These are phyloP conservation scores for Macrocybe gigantea DNA, from an alignment of 768 basidiomycete genomes.

Conservation along the genomic window DNA sequence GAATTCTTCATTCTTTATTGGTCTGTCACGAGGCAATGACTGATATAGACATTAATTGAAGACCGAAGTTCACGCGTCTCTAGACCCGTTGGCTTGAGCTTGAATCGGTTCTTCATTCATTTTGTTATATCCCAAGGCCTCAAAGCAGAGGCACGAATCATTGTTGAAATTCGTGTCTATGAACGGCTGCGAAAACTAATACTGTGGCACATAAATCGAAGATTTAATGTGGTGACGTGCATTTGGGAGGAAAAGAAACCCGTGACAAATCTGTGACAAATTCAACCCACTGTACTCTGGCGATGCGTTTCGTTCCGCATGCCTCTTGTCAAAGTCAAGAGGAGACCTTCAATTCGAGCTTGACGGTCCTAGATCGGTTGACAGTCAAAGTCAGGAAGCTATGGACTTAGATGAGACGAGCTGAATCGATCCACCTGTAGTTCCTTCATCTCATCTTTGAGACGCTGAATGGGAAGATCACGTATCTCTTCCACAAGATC, in stretches of 20 bases:
- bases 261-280: too few species aligned
- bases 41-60: neutral
- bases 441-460: conserved; percentile 82
- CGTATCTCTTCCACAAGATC: conserved; percentile 56
- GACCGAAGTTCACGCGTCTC: too few species aligned
- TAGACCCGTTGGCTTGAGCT: too few species aligned
- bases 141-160: too few species aligned
- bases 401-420: neutral
- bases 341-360: conserved; percentile 68
- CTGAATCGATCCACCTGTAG: conserved; percentile 47
- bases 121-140: too few species aligned
- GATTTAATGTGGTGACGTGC: too few species aligned
- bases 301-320: conserved; percentile 43
- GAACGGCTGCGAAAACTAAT: too few species aligned
- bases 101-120: too few species aligned
- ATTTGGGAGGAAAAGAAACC: too few species aligned
- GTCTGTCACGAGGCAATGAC: conserved; percentile 10
- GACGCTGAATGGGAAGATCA: conserved; percentile 53
- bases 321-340: conserved; percentile 63
- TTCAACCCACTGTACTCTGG: neutral
- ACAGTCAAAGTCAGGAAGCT: neutral
- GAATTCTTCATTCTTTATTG: conserved; percentile 8
- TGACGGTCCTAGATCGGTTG: conserved; percentile 52
- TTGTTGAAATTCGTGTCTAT: too few species aligned
- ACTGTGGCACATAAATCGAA: too few species aligned